Percentiles rank a stretch among this genome's conserved stretches.
Evolutionary conservation across 805 yeast species (phyloP).

Genomic region (Scheffersomyces spartinae): DNA sequence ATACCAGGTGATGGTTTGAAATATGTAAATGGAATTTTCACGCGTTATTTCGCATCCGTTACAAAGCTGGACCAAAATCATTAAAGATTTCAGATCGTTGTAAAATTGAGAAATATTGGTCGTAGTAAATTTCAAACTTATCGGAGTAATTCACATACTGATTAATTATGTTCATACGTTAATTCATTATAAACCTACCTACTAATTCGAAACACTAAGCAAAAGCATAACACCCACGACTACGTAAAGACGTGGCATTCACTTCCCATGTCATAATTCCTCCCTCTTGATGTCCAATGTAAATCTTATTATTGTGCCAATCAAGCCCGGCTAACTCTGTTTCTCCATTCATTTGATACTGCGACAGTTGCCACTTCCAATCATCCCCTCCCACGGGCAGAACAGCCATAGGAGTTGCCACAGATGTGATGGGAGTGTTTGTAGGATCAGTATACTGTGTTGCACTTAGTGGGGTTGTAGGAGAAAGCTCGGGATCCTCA

Average conservation of each 20-base stretch:
- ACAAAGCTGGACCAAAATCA: too few species aligned
- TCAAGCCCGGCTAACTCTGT: conserved; percentile 32
- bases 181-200: too few species aligned
- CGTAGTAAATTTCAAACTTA: too few species aligned
- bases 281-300: conserved; percentile 30
- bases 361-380: neutral
- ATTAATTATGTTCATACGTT: too few species aligned
- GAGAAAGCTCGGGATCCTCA: too few species aligned
- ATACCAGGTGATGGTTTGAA: too few species aligned
- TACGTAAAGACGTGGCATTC: conserved; percentile 24
- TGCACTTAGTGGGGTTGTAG: too few species aligned
- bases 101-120: too few species aligned
- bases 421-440: conserved; percentile 10
- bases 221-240: conserved; percentile 26
- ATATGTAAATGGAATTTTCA: too few species aligned
- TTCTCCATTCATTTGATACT: conserved; percentile 27
- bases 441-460: conserved; percentile 11
- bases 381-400: neutral
- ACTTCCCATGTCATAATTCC: conserved; percentile 30
- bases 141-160: too few species aligned
- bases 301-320: conserved; percentile 18
- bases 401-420: neutral
- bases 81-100: too few species aligned
- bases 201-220: conserved; percentile 8
- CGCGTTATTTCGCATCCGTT: too few species aligned